Evolutionary conservation across 2,329 filamentous ascomycete species (phyloP), one percentile per base, ranked within the genome.

Genomic region (Microdochium bolleyi): DNA sequence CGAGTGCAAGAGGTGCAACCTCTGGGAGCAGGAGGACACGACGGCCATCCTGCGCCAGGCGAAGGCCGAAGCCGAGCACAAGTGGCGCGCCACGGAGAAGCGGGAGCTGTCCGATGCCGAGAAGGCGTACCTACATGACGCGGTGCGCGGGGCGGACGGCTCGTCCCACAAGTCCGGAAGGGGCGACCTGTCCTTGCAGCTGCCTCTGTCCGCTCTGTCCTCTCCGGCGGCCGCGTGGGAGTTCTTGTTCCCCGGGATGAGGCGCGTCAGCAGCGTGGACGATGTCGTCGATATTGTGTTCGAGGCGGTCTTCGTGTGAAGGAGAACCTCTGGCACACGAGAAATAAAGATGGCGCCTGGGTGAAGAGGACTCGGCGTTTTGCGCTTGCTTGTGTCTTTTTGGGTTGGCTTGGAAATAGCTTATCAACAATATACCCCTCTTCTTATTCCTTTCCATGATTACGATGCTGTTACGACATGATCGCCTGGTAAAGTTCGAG

Each of bases 1-100:
- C 1, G 84, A 95, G 67, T 97, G 94, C 70, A 84, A 85, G 44
- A 84, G 83, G 61, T 92, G 88, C 69, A 90, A 91, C 63, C 76
- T 92, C 11, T 88, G 85, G 72, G 87, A 92, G 70, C 79, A 84
- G 52, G 88, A 92, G 65, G 83, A 91, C 60, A 80, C 78, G 54
- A 87, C 90, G 55, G 73, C 75, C 32, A 82, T 89, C 21, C 77
- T 91, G 32, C 77, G 77, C 49, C 77, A 81, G 54, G 88, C 89
- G 0, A 85, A 84, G 46, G 80, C 84, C 60, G 81, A 85, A 60
- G 88, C 87, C 1, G 88, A 92, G 71, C 75, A 75, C 48, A 79
- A 80, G 62, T 92, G 88, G 88, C 78, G 79, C 53, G 78, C 81
- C 59, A 78, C 78, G 49, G 85, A 91, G 68, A 79, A 77, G 41